Percentiles rank a stretch among this genome's conserved stretches.
phyloP scores from a whole-genome alignment of 2,329 filamentous ascomycete genomes.

The Boeremia exigua region DNA sequence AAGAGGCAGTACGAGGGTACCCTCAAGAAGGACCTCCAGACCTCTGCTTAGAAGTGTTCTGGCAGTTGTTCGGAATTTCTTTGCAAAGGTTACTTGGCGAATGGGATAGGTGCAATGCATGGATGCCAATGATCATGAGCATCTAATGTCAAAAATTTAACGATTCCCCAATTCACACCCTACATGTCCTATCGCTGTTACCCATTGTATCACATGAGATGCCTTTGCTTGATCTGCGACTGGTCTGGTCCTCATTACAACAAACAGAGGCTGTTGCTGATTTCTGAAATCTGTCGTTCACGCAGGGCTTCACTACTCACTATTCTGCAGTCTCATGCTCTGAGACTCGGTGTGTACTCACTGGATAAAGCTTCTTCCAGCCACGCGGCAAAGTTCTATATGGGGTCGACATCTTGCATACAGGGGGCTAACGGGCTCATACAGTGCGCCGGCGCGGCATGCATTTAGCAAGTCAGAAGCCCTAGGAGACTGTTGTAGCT shows the following conservation, averaged over 20 bases:
- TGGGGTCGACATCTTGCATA: no score
- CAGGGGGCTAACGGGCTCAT: no score
- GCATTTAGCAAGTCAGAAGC: no score
- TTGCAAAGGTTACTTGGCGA: slow-evolving; percentile 47
- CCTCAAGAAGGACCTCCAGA: slow-evolving; percentile 94
- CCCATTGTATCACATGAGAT: neutral
- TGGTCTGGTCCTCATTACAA: no score
- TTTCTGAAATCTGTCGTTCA: no score
- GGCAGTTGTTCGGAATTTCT: slow-evolving; percentile 36
- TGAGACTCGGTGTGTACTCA: no score
- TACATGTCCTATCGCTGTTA: neutral
- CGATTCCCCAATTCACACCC: slow-evolving; percentile 46
- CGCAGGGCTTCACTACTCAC: no score
- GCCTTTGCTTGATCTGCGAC: neutral
- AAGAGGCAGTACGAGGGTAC: slow-evolving; percentile 98
- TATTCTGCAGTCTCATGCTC: no score
- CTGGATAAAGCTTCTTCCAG: no score
- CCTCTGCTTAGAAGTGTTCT: slow-evolving; percentile 56
- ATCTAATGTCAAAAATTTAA: slow-evolving; percentile 45
- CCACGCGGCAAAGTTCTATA: no score
- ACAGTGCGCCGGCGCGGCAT: no score
- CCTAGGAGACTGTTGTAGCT: no score
- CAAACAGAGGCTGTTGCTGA: neutral
- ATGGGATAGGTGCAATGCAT: slow-evolving; percentile 45
- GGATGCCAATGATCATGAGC: slow-evolving; percentile 41